phyloP scores from a whole-genome alignment of 495 filamentous ascomycete genomes.

The Evansstolkia leycettana region DNA sequence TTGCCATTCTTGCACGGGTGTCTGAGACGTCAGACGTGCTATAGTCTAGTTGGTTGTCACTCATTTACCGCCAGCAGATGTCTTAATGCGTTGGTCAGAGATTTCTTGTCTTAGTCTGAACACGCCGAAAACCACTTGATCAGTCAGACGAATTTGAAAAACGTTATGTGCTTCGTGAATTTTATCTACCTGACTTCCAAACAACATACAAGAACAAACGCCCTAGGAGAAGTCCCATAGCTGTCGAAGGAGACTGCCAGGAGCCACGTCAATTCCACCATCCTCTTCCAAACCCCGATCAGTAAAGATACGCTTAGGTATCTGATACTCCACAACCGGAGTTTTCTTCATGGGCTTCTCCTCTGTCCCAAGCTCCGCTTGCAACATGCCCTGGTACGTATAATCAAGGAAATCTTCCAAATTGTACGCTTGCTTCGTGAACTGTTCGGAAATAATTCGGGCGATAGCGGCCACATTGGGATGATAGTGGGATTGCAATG shows the following conservation, averaged over 20 bases:
- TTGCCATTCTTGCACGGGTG: too few relatives aligned
- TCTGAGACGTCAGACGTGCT: too few relatives aligned
- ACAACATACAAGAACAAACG: constrained; percentile 2
- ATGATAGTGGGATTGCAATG: constrained; percentile 86
- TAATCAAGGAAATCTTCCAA: constrained; percentile 95
- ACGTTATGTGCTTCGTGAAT: too few relatives aligned
- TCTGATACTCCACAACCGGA: constrained; percentile 85
- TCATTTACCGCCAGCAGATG: too few relatives aligned
- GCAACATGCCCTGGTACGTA: constrained; percentile 78
- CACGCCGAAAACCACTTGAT: too few relatives aligned
- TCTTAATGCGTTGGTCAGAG: too few relatives aligned
- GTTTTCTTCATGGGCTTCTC: constrained; percentile 69
- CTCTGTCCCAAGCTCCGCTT: constrained; percentile 53
- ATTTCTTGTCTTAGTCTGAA: too few relatives aligned
- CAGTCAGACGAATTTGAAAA: too few relatives aligned
- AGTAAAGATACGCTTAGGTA: constrained; percentile 77
- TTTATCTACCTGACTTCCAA: background rate
- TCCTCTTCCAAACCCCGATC: constrained; percentile 32
- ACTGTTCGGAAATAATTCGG: constrained; percentile 91
- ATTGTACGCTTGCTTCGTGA: constrained; percentile 87
- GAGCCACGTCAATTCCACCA: constrained; percentile 27
- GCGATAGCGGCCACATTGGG: constrained; percentile 92
- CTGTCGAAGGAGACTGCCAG: constrained; percentile 24
- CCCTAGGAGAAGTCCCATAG: constrained; percentile 27
- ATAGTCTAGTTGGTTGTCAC: too few relatives aligned